These are phyloP conservation scores for Neurospora crassa DNA, from an alignment of 2,329 filamentous ascomycete species.

Conservation along the genomic window DNA sequence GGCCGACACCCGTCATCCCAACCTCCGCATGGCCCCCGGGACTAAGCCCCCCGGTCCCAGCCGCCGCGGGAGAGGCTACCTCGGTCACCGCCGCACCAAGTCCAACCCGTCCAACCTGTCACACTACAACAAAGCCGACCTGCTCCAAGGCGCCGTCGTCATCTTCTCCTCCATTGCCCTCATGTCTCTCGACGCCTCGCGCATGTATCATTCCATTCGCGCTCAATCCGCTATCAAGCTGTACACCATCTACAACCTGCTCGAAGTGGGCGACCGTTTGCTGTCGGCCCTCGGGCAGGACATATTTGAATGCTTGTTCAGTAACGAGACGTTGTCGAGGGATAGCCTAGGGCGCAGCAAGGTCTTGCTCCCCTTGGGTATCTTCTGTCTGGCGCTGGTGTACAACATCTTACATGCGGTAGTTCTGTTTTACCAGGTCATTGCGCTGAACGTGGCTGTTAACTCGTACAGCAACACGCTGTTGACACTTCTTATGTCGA, in stretches of 20 bases:
- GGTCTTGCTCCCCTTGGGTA: slow-evolving; percentile 75
- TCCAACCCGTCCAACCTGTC: slow-evolving; percentile 78
- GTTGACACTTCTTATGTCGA: slow-evolving; percentile 84
- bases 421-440: slow-evolving; percentile 91
- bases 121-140: slow-evolving; percentile 87
- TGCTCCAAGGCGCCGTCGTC: slow-evolving; percentile 83
- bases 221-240: slow-evolving; percentile 96
- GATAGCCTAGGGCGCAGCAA: slow-evolving; percentile 85
- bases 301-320: slow-evolving; percentile 91
- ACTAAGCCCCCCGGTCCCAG: slow-evolving; percentile 8
- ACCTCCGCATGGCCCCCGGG: neutral
- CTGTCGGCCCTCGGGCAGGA: slow-evolving; percentile 91
- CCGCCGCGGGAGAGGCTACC: slow-evolving; percentile 25
- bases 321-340: slow-evolving; percentile 80
- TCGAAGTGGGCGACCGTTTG: slow-evolving; percentile 85
- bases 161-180: slow-evolving; percentile 75
- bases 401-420: slow-evolving; percentile 87
- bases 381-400: slow-evolving; percentile 76
- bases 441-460: slow-evolving; percentile 93
- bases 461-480: slow-evolving; percentile 98
- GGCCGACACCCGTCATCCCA: neutral
- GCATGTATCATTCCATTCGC: slow-evolving; percentile 96
- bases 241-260: slow-evolving; percentile 97
- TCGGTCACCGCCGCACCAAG: slow-evolving; percentile 63
- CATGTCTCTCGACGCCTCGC: slow-evolving; percentile 86